Conservation (phyloP, 2,329 filamentous ascomycete genomes). For the Hymenoscyphus fraxineus region DNA sequence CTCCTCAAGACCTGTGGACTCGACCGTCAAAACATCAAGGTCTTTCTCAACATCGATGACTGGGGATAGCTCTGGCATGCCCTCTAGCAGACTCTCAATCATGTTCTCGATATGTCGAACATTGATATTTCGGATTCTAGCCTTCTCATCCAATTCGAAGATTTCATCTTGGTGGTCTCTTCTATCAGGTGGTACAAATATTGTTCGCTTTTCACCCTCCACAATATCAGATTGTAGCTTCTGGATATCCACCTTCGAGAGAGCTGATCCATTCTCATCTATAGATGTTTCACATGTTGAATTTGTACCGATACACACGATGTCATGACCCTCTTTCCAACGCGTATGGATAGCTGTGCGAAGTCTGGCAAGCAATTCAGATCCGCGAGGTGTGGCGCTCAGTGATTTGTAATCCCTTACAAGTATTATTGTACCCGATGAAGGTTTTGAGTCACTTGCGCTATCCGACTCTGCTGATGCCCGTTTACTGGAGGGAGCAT, state of each 20-base stretch:
- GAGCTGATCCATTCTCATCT: constrained; percentile 42
- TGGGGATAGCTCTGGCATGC: constrained; percentile 18
- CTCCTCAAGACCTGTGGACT: constrained; percentile 42
- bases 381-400: constrained; percentile 63
- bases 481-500: constrained; percentile 41
- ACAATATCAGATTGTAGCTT: constrained; percentile 43
- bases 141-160: constrained; percentile 46
- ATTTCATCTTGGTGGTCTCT: constrained; percentile 37
- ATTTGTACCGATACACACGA: constrained; percentile 79
- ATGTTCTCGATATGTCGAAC: constrained; percentile 62
- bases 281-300: constrained; percentile 37
- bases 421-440: constrained; percentile 63
- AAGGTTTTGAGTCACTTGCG: background rate
- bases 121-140: constrained; percentile 53
- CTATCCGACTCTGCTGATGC: constrained; percentile 31
- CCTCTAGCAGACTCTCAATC: constrained; percentile 40
- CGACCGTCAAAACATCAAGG: constrained; percentile 25
- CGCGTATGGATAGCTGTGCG: constrained; percentile 67
- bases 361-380: constrained; percentile 65
- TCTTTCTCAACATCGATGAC: constrained; percentile 28
- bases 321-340: constrained; percentile 65
- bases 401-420: constrained; percentile 80
- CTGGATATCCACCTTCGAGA: constrained; percentile 40
- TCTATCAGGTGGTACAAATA: constrained; percentile 50
- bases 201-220: constrained; percentile 47